Evolutionary conservation across 768 basidiomycete species (phyloP), one percentile per base, ranked within the genome.

Genomic region (Saitozyma sp.): DNA sequence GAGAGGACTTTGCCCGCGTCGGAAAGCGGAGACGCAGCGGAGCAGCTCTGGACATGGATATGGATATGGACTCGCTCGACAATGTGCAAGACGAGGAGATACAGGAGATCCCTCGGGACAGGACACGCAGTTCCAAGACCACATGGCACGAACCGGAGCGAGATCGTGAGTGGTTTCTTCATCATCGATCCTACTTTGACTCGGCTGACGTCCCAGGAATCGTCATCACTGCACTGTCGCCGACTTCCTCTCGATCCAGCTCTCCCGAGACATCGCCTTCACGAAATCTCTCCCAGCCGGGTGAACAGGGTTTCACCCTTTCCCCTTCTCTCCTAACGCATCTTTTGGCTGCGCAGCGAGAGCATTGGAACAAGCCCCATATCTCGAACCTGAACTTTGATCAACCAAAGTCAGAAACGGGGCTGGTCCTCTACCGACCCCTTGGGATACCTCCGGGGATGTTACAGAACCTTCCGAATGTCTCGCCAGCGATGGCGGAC

Each of bases 71-170:
- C 41, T 59, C 67, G 39, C 68, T 68, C 7, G 61, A 59, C 49
- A 41, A 63, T n/a, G 50, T 49, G 17, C 37, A 6, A 38, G 43
- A 41, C 1, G 62, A 46, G 65, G 58, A 37, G 48, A 56, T 29
- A 50, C 62, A 29, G 62, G 58, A 14, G 55, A 61, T 40, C 55
- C 58, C 13, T 43, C 29, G 9, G 49, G 50, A 20, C 14, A 37
- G 39, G 52, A 46, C 39, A 16, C 40, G 46, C 20, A 48, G 53
- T 53, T 42, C 55, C 9, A 57, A 57, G 37, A 73, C 69, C 9
- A 49, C 48, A 38, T 75, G 70, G 69, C 59, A 71, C 54, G 74
- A 75, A 54, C 74, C 71, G 45, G 74, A 75, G 54, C 73, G 69
- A 60, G 74, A 75, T 62, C 63, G 74, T 75, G 51, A 68, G 74